phyloP scores from a whole-genome alignment of 257 asterid species.

The Lycium ferocissimum region DNA sequence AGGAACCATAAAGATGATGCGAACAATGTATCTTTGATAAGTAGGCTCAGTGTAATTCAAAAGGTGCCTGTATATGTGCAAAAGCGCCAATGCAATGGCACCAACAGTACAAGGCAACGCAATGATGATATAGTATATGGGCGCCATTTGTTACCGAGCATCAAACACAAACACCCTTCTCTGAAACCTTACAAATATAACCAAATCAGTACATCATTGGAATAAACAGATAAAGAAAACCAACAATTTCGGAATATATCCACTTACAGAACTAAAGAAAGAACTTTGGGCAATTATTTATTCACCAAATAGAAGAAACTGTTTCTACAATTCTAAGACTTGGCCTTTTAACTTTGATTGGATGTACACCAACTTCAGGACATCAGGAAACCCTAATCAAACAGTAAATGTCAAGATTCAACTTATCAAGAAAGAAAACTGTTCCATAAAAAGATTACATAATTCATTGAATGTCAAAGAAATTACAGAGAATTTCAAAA shows the following conservation, averaged over 20 bases:
- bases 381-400: slow-evolving; percentile 11
- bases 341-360: slow-evolving; percentile 9
- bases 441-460: background rate
- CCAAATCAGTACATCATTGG: background rate
- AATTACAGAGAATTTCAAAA: slow-evolving; percentile 1
- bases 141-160: slow-evolving; percentile 62
- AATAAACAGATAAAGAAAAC: background rate
- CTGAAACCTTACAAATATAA: background rate
- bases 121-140: slow-evolving; percentile 68
- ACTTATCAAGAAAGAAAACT: background rate
- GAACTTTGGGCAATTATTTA: background rate
- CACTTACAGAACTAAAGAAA: slow-evolving; percentile 26
- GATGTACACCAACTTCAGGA: background rate
- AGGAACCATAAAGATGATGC: slow-evolving; percentile 98
- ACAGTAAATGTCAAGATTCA: background rate
- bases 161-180: slow-evolving; percentile 27
- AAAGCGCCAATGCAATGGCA: slow-evolving; percentile 74
- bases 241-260: background rate
- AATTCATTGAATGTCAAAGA: background rate
- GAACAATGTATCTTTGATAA: slow-evolving; percentile 93
- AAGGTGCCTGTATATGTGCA: slow-evolving; percentile 86
- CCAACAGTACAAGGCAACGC: slow-evolving; percentile 92
- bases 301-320: background rate
- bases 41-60: slow-evolving; percentile 96
- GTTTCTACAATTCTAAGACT: background rate